These are phyloP conservation scores for Drosera spatulata DNA, from an alignment of 179 eudicot species.

Conservation along the genomic window DNA sequence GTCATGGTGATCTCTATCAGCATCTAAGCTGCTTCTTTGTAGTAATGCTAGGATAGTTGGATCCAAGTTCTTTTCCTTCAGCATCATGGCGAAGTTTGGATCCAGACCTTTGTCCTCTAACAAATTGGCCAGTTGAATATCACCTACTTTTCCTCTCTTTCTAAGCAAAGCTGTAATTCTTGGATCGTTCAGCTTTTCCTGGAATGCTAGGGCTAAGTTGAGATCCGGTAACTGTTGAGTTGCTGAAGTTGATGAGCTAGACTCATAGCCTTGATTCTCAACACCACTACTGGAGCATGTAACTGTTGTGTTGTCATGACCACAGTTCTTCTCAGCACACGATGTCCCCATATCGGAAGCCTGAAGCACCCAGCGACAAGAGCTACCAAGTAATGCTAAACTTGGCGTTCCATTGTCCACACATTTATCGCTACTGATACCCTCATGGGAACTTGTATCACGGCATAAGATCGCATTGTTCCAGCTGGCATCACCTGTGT, in stretches of 20 bases:
- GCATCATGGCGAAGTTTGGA: slow-evolving; percentile 98
- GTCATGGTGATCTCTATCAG: slow-evolving; percentile 94
- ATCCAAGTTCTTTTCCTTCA: slow-evolving; percentile 89
- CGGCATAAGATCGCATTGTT: slow-evolving; percentile 27
- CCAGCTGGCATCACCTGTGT: slow-evolving; percentile 67
- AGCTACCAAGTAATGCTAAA: slow-evolving; percentile 70
- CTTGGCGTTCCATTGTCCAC: slow-evolving; percentile 97
- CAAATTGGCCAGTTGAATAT: slow-evolving; percentile 61
- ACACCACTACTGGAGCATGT: slow-evolving; percentile 78
- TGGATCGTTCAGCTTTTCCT: slow-evolving; percentile 86
- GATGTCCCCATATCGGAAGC: slow-evolving; percentile 76
- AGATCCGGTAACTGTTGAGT: slow-evolving; percentile 63
- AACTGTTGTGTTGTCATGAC: slow-evolving; percentile 42
- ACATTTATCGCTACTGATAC: slow-evolving; percentile 77
- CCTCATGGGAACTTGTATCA: slow-evolving; percentile 52
- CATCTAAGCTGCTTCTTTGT: slow-evolving; percentile 98
- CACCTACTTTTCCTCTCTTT: slow-evolving; percentile 64
- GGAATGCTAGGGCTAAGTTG: slow-evolving; percentile 71
- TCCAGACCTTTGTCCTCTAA: slow-evolving; percentile 94
- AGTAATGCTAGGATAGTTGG: slow-evolving; percentile 89
- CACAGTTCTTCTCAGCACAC: slow-evolving; percentile 47
- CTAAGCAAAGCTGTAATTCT: slow-evolving; percentile 74
- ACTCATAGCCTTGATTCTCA: slow-evolving; percentile 90
- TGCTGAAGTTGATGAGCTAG: slow-evolving; percentile 69
- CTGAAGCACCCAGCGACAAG: slow-evolving; percentile 82